Conservation (phyloP, 192 early-diverging fungal genomes). For the Mortierella antarctica region DNA sequence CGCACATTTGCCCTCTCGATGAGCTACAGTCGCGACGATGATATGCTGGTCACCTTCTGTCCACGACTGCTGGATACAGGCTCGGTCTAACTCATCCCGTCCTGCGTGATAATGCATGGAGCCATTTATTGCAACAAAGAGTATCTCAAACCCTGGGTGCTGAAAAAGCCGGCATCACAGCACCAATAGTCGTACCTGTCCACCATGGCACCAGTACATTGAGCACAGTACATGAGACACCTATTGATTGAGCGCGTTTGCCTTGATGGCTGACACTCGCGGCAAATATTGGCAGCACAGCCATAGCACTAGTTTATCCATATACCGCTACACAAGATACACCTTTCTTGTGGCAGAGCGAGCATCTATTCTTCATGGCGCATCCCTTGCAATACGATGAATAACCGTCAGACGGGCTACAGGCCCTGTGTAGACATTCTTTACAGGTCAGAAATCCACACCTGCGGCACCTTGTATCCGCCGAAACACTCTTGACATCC, state of each 20-base stretch:
- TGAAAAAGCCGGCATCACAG: constrained; percentile 5
- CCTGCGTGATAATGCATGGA: no score
- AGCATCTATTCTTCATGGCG: background rate
- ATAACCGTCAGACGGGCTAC: background rate
- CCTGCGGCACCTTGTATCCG: background rate
- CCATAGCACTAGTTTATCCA: constrained; percentile 9
- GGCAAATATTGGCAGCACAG: constrained; percentile 3
- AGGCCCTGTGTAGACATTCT: background rate
- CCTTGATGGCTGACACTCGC: constrained; percentile 5
- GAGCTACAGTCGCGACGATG: no score
- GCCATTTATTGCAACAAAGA: no score
- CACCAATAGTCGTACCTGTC: constrained; percentile 2
- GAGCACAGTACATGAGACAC: constrained; percentile 12
- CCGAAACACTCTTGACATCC: constrained; percentile 1
- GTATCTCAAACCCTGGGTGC: no score
- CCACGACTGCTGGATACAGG: no score
- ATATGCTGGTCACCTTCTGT: no score
- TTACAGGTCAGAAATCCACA: constrained; percentile 4
- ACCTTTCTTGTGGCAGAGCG: constrained; percentile 9
- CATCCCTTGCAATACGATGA: constrained; percentile 6
- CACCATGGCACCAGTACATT: constrained; percentile 6
- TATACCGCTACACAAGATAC: background rate
- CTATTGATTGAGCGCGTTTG: background rate
- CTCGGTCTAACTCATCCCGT: no score
- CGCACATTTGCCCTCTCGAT: no score